These are phyloP conservation scores for Thinopyrum elongatum DNA, from an alignment of 176 grass and related monocot species.

Conservation along the genomic window DNA sequence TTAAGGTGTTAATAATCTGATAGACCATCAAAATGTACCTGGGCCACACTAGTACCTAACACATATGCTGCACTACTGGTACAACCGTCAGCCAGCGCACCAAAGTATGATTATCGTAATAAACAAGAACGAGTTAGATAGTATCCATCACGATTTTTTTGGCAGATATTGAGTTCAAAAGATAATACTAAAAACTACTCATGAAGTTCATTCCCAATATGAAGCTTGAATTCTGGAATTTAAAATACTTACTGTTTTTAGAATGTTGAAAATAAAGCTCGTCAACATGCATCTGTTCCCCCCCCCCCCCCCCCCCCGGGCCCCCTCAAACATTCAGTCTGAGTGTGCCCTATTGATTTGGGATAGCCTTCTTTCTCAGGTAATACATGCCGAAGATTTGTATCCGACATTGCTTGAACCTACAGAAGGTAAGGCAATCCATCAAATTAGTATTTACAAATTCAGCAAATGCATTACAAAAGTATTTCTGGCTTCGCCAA, in stretches of 20 bases:
- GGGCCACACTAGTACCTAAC: neutral
- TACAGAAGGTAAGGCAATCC: neutral
- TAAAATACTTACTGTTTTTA: constrained; percentile 50
- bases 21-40: neutral
- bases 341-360: neutral
- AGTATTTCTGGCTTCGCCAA: neutral
- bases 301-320: too few relatives aligned
- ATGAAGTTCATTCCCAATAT: neutral
- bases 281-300: constrained; percentile 55
- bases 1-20: neutral
- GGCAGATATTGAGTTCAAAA: neutral
- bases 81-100: neutral
- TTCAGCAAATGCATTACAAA: constrained; percentile 2
- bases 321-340: constrained; percentile 31
- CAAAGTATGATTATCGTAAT: neutral
- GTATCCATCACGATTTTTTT: neutral
- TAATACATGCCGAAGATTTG: too few relatives aligned
- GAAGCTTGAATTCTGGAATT: constrained; percentile 16
- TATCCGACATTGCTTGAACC: neutral
- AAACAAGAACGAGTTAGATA: neutral
- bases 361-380: too few relatives aligned
- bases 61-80: neutral
- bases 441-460: constrained; percentile 34
- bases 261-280: constrained; percentile 53
- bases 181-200: neutral